Evolutionary conservation across 495 filamentous ascomycete species (phyloP).

Genomic region (Astrothelium macrocarpum): DNA sequence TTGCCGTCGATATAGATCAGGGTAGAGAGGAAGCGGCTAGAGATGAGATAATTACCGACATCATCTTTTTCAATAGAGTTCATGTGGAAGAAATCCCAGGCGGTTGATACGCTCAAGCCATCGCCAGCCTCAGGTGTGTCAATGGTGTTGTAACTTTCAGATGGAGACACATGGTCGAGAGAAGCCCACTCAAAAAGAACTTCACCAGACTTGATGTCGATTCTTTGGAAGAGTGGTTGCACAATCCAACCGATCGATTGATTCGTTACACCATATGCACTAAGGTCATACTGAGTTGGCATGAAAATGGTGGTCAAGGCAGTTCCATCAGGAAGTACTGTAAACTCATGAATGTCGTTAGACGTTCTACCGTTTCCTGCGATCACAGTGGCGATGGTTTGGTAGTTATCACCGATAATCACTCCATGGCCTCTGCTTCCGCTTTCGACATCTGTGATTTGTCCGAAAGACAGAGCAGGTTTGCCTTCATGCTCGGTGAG

Average conservation of each 20-base stretch:
- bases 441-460: constrained; percentile 44
- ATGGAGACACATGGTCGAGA: constrained; percentile 29
- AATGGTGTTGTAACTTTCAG: constrained; percentile 19
- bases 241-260: constrained; percentile 21
- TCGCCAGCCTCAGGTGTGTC: constrained; percentile 8
- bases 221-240: constrained; percentile 26
- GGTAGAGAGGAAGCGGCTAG: constrained; percentile 21
- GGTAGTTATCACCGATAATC: constrained; percentile 43
- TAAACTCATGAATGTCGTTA: constrained; percentile 20
- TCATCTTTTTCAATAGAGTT: constrained; percentile 30
- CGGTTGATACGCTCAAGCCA: constrained; percentile 11
- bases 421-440: constrained; percentile 38
- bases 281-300: constrained; percentile 13
- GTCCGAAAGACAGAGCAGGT: constrained; percentile 45
- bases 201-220: constrained; percentile 23
- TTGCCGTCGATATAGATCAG: constrained; percentile 24
- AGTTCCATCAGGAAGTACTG: constrained; percentile 19
- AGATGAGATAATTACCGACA: constrained; percentile 27
- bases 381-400: constrained; percentile 34
- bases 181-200: constrained; percentile 37
- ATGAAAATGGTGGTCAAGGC: constrained; percentile 25
- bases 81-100: constrained; percentile 31
- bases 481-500: constrained; percentile 31
- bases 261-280: constrained; percentile 10
- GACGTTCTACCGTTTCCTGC: constrained; percentile 1